phyloP scores from a whole-genome alignment of 768 basidiomycete species.

The Tulasnella sp. region DNA sequence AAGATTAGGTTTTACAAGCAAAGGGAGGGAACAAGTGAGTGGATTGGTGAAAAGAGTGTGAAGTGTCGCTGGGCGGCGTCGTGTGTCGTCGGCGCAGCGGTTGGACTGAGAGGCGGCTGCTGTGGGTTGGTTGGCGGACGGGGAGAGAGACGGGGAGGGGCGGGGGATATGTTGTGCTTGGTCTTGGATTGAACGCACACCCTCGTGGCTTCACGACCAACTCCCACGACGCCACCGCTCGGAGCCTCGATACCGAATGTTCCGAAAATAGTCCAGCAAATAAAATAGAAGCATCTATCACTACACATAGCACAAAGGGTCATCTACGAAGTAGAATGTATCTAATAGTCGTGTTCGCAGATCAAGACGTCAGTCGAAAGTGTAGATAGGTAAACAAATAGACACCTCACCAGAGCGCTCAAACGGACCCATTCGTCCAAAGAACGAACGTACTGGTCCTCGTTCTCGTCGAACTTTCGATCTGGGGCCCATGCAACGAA shows the following conservation, averaged over 20 bases:
- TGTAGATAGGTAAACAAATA: not conserved
- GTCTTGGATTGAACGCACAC: not conserved
- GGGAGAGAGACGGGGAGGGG: not conserved
- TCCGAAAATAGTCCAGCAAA: not conserved
- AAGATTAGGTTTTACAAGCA: not conserved
- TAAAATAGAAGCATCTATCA: not conserved
- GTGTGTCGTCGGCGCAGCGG: not conserved
- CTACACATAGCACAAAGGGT: not conserved
- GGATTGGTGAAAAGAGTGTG: not conserved
- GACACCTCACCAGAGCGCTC: slow-evolving; percentile 42
- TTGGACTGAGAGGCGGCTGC: not conserved
- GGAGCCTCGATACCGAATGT: not conserved
- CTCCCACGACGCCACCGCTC: not conserved
- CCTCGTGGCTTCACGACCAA: not conserved
- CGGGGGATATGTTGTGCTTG: not conserved
- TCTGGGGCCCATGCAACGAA: slow-evolving; percentile 73
- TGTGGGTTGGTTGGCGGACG: not conserved
- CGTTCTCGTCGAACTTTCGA: slow-evolving; percentile 51
- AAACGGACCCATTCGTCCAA: slow-evolving; percentile 61
- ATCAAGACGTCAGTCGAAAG: not conserved
- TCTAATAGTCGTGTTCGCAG: not conserved
- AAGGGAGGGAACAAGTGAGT: not conserved
- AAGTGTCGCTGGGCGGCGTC: not conserved
- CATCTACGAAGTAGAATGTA: not conserved
- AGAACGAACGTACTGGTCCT: slow-evolving; percentile 59